phyloP scores from a whole-genome alignment of 768 basidiomycete genomes.

The Cystofilobasidium ferigula region DNA sequence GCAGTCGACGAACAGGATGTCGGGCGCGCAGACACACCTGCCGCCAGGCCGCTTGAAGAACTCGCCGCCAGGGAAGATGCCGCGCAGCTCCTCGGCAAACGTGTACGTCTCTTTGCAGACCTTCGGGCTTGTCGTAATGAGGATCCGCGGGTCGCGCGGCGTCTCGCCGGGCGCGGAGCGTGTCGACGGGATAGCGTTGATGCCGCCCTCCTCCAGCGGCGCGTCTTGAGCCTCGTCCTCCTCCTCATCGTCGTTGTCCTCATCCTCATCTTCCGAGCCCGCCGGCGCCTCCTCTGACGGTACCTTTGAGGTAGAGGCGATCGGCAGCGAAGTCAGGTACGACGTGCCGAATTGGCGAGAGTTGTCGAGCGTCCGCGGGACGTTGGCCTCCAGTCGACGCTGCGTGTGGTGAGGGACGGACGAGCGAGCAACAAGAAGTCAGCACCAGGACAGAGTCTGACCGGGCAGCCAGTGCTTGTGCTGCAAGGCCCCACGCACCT shows the following conservation, averaged over 20 bases:
- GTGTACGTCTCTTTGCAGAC: constrained; percentile 81
- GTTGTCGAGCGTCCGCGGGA: constrained; percentile 87
- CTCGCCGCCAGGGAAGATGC: constrained; percentile 83
- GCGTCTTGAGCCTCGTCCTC: neutral
- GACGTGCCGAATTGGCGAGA: constrained; percentile 58
- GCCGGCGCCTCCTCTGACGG: constrained; percentile 3
- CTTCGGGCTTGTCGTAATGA: constrained; percentile 81
- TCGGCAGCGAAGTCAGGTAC: constrained; percentile 40
- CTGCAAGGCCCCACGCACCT: constrained; percentile 44
- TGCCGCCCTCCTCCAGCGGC: constrained; percentile 15
- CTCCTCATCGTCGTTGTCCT: constrained; percentile 10
- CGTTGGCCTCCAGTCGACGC: constrained; percentile 74
- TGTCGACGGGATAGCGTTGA: constrained; percentile 19
- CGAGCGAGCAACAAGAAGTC: neutral
- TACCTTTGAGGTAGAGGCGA: constrained; percentile 16
- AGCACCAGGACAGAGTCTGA: too few species aligned
- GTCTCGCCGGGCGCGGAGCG: constrained; percentile 3
- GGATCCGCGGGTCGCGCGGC: constrained; percentile 44
- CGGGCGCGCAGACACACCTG: constrained; percentile 30
- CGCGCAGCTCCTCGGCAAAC: constrained; percentile 82
- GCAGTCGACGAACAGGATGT: neutral
- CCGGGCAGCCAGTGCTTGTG: too few species aligned
- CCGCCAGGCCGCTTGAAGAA: constrained; percentile 77
- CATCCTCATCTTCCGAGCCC: constrained; percentile 23
- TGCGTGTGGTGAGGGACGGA: constrained; percentile 33